Base-by-base conservation (phyloP, 495 filamentous ascomycete genomes). In the Penicillium diatomitis region DNA sequence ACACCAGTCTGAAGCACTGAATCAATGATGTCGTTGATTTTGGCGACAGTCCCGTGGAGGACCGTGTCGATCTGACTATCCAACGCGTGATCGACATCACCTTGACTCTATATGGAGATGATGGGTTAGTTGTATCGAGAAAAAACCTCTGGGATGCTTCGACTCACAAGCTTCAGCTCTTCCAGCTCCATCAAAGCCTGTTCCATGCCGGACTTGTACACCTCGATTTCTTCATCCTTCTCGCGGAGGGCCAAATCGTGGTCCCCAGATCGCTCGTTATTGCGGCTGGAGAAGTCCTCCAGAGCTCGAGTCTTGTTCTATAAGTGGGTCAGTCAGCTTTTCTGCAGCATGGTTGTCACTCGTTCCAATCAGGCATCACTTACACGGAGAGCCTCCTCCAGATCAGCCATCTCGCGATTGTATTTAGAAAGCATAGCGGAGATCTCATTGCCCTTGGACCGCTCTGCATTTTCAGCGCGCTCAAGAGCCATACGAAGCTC, bases 11-110 rank as follows among this genome's bases (percentile, higher is more conserved):
- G 89, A 34, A 98, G 75, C 33, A 98, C 92, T 3, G 92, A 94
- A 68, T 98, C 92, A 57, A 98, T 95, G 51, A 97, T 95, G 46
- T 96, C 90, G 74, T 91, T 90, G 68, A 98, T 87, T 75, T 95
- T 95, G 52, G 84, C 81, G 33, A 96, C 77, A 49, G 88, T 89
- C 44, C 85, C 82, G 40, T 90, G 78, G 39, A 96, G 78, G 50
- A 96, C 73, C 38, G 83, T 84, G 64, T 96, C 92, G 47, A 98
- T 84, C 69, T 96, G 87, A 30, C 86, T 84, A 61, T 98, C 91
- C 39, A 96, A 69, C 8, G 81, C 90, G 44, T 83, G 74, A 57
- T 96, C 91, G 20, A 80, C 84, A 47, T 84, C 87, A 47, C 85
- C 83, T 67, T 88, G 78, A 52, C 62, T 74, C 74, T 77, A 41